Base-by-base conservation (phyloP, 1,284 basidiomycete genomes). In the Polyporus tsugae region DNA sequence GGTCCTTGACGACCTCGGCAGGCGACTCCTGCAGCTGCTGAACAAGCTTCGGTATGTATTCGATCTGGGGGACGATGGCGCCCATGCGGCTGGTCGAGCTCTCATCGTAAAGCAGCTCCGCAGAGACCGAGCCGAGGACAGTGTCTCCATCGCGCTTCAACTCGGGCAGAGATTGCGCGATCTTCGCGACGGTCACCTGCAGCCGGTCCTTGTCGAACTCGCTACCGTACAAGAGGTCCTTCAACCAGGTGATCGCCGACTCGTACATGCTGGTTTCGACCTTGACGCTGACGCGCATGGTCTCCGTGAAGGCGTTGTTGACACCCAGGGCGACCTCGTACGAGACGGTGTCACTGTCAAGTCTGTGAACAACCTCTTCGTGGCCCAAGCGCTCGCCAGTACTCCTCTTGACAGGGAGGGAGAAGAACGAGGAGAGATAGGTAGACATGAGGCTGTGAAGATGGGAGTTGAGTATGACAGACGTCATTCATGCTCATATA, bases 321-420 rank as follows among this genome's bases (percentile, higher is more conserved):
- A 91, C 80, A n/a, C 95, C 95, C 6, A 96, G 85, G 57, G 86
- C 85, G 60, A 87, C 89, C 65, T 94, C 92, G 78, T 99, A 97
- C 5, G 89, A 90, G 35, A 99, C 94, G 0, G 97, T 98, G 75
- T 98, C 91, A 75, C 95, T 89, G 78, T 98, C 96, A 1, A 99
- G 89, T 69, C 89, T 88, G 79, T 97, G 91, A 71, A 99, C 89
- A 29, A 99, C 97, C 69, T 98, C 89, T 80, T 99, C 97, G 76
- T 97, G 95, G 3, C 86, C 84, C 55, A 99, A 81, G 39, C 82
- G 81, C 69, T 91, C 88, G 2, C 96, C 96, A 69, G 83, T 85
- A 25, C 88, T 84, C 46, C 92, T 86, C 62, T 84, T 88, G 59
- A 99, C 86, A 11, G 97, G 96, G 0, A 99, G 86, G 25, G 95